Evolutionary conservation across 345 rosid species (phyloP).

Genomic region (Eutrema heterophyllum): DNA sequence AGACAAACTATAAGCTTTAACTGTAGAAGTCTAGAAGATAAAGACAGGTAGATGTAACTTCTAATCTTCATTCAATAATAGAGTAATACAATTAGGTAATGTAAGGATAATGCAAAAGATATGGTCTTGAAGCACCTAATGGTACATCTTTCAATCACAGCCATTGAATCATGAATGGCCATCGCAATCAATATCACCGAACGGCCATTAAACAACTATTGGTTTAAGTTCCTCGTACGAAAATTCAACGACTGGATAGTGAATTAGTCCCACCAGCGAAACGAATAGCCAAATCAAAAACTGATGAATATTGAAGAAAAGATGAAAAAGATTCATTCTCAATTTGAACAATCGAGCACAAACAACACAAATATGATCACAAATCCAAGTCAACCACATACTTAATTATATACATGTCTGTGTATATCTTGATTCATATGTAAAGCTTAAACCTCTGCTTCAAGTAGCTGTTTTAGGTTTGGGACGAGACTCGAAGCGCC

Average conservation of each 20-base stretch:
- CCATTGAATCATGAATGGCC: slow-evolving; percentile 23
- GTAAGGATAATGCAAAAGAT: slow-evolving; percentile 23
- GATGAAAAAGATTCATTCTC: neutral
- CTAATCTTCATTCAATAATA: slow-evolving; percentile 20
- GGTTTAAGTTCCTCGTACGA: neutral
- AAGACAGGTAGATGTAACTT: slow-evolving; percentile 39
- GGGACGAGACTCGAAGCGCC: slow-evolving; percentile 49
- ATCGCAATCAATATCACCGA: slow-evolving; percentile 15
- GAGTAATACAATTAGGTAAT: slow-evolving; percentile 1
- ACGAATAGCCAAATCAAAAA: neutral
- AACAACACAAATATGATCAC: neutral
- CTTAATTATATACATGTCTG: neutral
- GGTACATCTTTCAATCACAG: slow-evolving; percentile 11
- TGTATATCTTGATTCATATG: neutral
- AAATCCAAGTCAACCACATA: neutral
- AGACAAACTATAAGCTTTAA: slow-evolving; percentile 18
- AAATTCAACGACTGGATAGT: neutral
- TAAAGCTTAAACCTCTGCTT: slow-evolving; percentile 5
- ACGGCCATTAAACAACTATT: slow-evolving; percentile 12
- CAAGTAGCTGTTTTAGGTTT: slow-evolving; percentile 37
- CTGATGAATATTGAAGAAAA: neutral
- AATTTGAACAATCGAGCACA: neutral
- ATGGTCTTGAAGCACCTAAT: slow-evolving; percentile 7
- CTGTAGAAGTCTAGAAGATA: slow-evolving; percentile 3
- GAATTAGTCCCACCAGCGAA: neutral